Conservation (phyloP, 768 basidiomycete genomes). For the Galerina marginata region DNA sequence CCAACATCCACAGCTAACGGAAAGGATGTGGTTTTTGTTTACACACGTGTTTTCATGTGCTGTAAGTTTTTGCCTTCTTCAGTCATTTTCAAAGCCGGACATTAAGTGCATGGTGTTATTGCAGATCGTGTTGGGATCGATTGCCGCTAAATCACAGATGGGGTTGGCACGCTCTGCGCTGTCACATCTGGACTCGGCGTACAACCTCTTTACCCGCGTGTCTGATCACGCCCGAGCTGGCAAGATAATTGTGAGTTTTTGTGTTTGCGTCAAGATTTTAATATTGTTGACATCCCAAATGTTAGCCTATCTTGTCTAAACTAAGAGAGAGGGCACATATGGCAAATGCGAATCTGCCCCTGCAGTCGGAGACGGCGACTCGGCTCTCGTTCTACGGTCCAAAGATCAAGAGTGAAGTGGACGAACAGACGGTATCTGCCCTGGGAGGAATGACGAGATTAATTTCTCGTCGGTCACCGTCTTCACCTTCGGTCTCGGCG, state of each 20-base stretch:
- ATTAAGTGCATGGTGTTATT: constrained; percentile 8
- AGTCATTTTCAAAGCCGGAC: neutral
- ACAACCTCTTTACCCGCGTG: constrained; percentile 60
- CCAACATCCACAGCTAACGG: constrained; percentile 68
- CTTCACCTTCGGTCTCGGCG: constrained; percentile 49
- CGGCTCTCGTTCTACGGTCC: constrained; percentile 43
- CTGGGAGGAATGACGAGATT: constrained; percentile 70
- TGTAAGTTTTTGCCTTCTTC: constrained; percentile 41
- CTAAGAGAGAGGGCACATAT: constrained; percentile 58
- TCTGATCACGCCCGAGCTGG: constrained; percentile 56
- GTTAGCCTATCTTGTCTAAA: constrained; percentile 67
- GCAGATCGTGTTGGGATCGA: constrained; percentile 73
- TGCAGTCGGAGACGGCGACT: constrained; percentile 24
- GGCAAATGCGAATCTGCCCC: constrained; percentile 32
- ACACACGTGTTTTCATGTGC: constrained; percentile 77
- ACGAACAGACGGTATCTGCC: constrained; percentile 53
- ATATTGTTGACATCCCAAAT: neutral
- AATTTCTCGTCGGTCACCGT: constrained; percentile 55
- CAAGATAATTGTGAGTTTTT: constrained; percentile 61
- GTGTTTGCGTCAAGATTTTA: neutral
- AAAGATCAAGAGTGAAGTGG: constrained; percentile 61
- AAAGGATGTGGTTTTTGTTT: constrained; percentile 76
- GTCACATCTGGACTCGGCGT: constrained; percentile 70
- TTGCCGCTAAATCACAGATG: constrained; percentile 68
- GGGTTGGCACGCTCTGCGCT: constrained; percentile 68